Evolutionary conservation across 495 filamentous ascomycete genomes (phyloP).

Genomic region (Neurospora sp.): DNA sequence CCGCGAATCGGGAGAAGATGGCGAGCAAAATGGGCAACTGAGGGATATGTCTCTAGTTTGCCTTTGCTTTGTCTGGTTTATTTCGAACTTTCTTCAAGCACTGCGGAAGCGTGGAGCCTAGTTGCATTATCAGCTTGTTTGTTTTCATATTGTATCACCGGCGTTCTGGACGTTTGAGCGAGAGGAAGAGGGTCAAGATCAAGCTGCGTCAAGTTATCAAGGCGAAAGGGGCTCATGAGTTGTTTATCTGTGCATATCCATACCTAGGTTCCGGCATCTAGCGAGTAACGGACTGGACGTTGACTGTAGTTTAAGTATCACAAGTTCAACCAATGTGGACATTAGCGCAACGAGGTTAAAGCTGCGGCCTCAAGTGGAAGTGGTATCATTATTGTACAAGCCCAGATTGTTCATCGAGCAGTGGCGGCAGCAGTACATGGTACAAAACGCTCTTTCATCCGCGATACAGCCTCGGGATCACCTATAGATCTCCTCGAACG

Average conservation of each 20-base stretch:
- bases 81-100: neutral
- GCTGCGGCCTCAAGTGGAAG: neutral
- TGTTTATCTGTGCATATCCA: neutral
- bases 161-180: neutral
- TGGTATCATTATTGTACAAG: neutral
- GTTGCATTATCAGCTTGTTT: neutral
- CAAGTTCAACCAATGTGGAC: neutral
- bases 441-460: neutral
- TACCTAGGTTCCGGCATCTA: neutral
- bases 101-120: neutral
- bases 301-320: neutral
- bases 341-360: neutral
- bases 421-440: neutral
- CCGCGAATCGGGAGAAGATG: constrained; percentile 38
- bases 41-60: neutral
- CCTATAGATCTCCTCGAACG: constrained; percentile 93
- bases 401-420: neutral
- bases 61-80: neutral
- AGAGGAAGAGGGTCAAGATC: neutral
- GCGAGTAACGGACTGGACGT: neutral
- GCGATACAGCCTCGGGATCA: constrained; percentile 29
- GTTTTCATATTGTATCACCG: neutral
- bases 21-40: constrained; percentile 10
- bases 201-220: neutral
- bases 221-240: neutral